phyloP scores from a whole-genome alignment of 2,329 filamentous ascomycete genomes.

The Cyanodermella asteris region DNA sequence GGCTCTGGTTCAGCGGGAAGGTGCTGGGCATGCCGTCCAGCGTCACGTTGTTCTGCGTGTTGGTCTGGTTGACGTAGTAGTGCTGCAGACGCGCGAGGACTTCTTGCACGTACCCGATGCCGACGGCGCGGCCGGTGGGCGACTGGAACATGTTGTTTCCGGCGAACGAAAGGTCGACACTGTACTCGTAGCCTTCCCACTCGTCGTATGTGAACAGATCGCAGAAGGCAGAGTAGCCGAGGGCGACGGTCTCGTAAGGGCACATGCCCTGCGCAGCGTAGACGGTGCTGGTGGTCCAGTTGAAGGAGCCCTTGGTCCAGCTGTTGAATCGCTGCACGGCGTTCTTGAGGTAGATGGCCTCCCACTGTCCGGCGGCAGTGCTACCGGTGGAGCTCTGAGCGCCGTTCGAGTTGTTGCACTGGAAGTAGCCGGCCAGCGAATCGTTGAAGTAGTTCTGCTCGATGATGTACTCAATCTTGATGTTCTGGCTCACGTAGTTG shows the following conservation, averaged over 20 bases:
- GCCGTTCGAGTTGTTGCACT: conserved; percentile 39
- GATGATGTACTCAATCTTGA: conserved; percentile 49
- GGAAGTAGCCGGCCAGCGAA: conserved; percentile 43
- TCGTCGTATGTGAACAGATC: conserved; percentile 53
- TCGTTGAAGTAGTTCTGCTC: conserved; percentile 45
- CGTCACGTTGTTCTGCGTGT: conserved; percentile 37
- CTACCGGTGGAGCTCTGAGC: conserved; percentile 26
- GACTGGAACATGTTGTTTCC: conserved; percentile 40
- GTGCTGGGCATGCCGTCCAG: conserved; percentile 45
- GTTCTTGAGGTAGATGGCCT: conserved; percentile 39
- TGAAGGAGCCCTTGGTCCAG: conserved; percentile 30
- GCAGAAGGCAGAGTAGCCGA: conserved; percentile 55
- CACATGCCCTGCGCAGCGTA: conserved; percentile 48
- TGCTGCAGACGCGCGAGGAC: conserved; percentile 27
- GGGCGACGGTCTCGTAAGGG: conserved; percentile 56
- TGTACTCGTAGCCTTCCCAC: conserved; percentile 52
- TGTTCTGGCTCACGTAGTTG: conserved; percentile 49
- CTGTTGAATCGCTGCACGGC: conserved; percentile 38
- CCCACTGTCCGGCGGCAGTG: conserved; percentile 37
- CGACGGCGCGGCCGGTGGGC: conserved; percentile 46
- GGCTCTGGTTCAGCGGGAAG: conserved; percentile 49
- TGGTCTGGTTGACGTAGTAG: conserved; percentile 26
- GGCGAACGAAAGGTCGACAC: conserved; percentile 43
- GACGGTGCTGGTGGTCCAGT: conserved; percentile 42
- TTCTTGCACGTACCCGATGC: conserved; percentile 52